phyloP scores from a whole-genome alignment of 2,329 filamentous ascomycete genomes.

The Neopestalotiopsis sp. region DNA sequence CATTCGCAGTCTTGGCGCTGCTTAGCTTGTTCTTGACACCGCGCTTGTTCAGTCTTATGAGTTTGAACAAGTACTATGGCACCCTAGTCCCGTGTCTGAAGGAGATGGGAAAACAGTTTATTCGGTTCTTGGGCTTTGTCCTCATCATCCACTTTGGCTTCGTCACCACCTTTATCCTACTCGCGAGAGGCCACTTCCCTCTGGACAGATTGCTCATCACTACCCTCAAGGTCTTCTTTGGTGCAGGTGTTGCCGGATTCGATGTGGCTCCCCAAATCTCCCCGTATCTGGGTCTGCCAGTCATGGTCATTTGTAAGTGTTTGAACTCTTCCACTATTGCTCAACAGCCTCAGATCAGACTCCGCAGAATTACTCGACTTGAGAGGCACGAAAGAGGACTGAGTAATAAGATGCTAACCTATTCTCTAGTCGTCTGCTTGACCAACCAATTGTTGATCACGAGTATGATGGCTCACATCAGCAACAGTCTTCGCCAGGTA shows the following conservation, averaged over 20 bases:
- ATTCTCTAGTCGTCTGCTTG: background rate
- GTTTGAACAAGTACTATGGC: slow-evolving; percentile 10
- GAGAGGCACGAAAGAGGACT: too few relatives aligned
- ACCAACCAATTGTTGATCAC: slow-evolving; percentile 13
- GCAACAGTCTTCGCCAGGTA: slow-evolving; percentile 7
- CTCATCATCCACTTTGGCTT: slow-evolving; percentile 9
- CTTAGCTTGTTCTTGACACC: slow-evolving; percentile 1
- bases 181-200: slow-evolving; percentile 4
- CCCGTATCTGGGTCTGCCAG: slow-evolving; percentile 4
- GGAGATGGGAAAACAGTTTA: slow-evolving; percentile 8
- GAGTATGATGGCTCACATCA: slow-evolving; percentile 13
- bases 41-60: background rate
- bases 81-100: slow-evolving; percentile 1
- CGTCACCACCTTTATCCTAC: slow-evolving; percentile 5
- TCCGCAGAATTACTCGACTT: too few relatives aligned
- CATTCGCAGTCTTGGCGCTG: background rate
- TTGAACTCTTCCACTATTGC: background rate
- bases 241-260: slow-evolving; percentile 8
- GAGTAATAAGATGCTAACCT: background rate
- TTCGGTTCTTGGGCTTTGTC: background rate
- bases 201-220: background rate
- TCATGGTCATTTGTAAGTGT: slow-evolving; percentile 7
- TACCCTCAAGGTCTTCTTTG: slow-evolving; percentile 9
- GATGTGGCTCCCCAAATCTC: slow-evolving; percentile 7
- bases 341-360: background rate